Percentiles rank a stretch among this genome's conserved stretches.
These are phyloP conservation scores for Xylaria polymorpha DNA, from an alignment of 2,329 filamentous ascomycete genomes.

Conservation along the genomic window DNA sequence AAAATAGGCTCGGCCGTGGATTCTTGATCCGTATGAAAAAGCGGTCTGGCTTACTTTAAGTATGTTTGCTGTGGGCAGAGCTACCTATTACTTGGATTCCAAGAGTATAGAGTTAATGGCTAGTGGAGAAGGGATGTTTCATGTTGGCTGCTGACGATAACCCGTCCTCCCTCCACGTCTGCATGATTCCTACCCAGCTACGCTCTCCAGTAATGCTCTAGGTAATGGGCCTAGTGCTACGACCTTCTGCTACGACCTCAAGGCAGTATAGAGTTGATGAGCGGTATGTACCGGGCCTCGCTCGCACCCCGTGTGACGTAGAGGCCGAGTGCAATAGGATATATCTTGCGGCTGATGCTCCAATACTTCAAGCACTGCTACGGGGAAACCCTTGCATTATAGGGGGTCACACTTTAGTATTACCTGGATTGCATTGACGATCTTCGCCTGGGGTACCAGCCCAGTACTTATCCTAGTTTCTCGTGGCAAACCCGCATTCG, in stretches of 20 bases:
- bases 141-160: conserved; percentile 37
- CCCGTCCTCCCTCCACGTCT: conserved; percentile 20
- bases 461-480: conserved; percentile 28
- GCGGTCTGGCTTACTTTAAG: conserved; percentile 25
- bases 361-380: conserved; percentile 20
- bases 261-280: not conserved
- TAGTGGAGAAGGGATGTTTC: conserved; percentile 36
- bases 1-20: conserved; percentile 1
- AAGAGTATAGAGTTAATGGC: conserved; percentile 16
- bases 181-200: conserved; percentile 20
- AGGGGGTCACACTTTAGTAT: conserved; percentile 27
- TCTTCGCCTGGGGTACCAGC: conserved; percentile 29
- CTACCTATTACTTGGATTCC: conserved; percentile 10
- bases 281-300: conserved; percentile 8
- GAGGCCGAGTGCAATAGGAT: conserved; percentile 12
- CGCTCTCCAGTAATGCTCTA: not conserved
- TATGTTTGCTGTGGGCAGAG: conserved; percentile 5
- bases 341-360: conserved; percentile 28
- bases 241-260: not conserved
- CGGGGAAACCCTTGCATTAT: conserved; percentile 6
- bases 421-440: conserved; percentile 31
- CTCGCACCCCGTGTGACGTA: conserved; percentile 17
- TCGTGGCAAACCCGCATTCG: conserved; percentile 33
- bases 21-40: conserved; percentile 18
- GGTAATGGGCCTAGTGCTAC: conserved; percentile 9